Evolutionary conservation across 257 asterid genomes (phyloP).

Genomic region (Paraleonurus japonicus): DNA sequence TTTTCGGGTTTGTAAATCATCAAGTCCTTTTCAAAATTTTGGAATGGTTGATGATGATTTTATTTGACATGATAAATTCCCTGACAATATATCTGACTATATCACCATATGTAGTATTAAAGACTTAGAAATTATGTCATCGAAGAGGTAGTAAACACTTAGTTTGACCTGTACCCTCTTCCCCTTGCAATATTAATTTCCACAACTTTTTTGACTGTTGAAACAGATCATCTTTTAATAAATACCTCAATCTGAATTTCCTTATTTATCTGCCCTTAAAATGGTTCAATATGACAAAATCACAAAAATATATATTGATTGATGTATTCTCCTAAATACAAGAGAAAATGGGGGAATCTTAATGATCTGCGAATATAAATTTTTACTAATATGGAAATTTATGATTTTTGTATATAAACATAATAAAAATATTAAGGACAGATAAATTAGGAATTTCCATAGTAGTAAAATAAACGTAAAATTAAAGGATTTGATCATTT

Average conservation of each 20-base stretch:
- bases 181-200: constrained; percentile 25
- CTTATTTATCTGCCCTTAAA: not conserved
- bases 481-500: too few species aligned
- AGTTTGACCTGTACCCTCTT: constrained; percentile 35
- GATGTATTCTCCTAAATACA: not conserved
- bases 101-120: not conserved
- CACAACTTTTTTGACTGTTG: constrained; percentile 19
- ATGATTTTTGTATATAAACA: too few species aligned
- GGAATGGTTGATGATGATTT: constrained; percentile 18
- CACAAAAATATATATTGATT: not conserved
- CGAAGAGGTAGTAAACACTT: constrained; percentile 23
- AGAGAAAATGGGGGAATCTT: not conserved
- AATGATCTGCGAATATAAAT: not conserved
- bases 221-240: constrained; percentile 3
- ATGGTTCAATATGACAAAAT: not conserved
- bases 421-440: too few species aligned
- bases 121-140: constrained; percentile 5
- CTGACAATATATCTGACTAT: constrained; percentile 19
- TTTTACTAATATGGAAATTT: too few species aligned
- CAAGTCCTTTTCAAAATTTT: constrained; percentile 21
- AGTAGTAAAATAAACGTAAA: not conserved
- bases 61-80: constrained; percentile 25
- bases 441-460: not conserved
- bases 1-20: constrained; percentile 6
- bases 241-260: constrained; percentile 3